Evolutionary conservation across 2,329 filamentous ascomycete species (phyloP), one percentile per base, ranked within the genome.

Genomic region (Paecilomyces dactylethromorphus): DNA sequence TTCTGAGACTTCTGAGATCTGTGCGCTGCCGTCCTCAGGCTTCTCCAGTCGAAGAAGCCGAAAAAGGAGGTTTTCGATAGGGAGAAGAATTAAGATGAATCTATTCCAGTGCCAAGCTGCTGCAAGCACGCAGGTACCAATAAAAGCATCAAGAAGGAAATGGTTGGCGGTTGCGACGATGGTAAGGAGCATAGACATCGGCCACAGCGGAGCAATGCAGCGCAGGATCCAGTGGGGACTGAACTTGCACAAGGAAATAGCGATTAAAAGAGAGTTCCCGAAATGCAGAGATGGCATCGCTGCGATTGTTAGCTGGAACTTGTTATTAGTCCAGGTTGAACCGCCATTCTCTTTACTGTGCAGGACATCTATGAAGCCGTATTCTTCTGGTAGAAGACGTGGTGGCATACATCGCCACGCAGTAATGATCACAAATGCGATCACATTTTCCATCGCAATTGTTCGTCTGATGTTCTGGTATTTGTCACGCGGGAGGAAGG

Each of bases 161-260:
- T 89, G 86, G 68, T 89, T 88, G 50, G 86, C 86, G 0, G 86
- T 88, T 5, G 86, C 83, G 21, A 88, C 78, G 64, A 89, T 88
- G 29, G 85, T 86, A 6, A 82, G 35, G 3, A 60, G 64, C 78
- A 81, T 80, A 10, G 71, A 66, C 2, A 67, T 55, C 1, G 77
- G 78, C 78, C 78, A 81, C 1, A 80, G 56, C 2, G 73, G 73
- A 0, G 76, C 77, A 0, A 80, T 24, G 0, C 67, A 3, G 0
- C 75, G 63, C 11, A 79, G 60, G 10, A 68, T 57, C 8, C 66
- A 63, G 58, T 81, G 78, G 1, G 76, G 78, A 10, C 76, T 76
- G 63, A 75, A 80, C 7, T 65, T 71, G 11, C 68, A 63, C 26
- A 69, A n/a, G 55, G 64, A 69, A 35, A 69, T 62, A 0, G 65